phyloP scores from a whole-genome alignment of 1,284 basidiomycete species.

The Hymenochaete sp. region DNA sequence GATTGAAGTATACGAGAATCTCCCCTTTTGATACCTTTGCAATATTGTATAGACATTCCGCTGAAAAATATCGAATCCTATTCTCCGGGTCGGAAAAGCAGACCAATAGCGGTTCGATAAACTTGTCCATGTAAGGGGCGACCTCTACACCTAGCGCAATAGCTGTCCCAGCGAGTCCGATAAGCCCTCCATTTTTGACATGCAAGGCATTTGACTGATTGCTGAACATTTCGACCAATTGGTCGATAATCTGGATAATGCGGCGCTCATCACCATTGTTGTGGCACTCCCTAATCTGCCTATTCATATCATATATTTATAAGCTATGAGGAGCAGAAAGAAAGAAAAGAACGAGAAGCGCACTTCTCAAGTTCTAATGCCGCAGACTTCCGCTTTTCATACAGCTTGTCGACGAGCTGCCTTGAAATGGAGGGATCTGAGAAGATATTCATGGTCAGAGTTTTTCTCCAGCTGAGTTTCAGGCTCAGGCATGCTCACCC shows the following conservation, averaged over 20 bases:
- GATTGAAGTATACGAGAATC: conserved; percentile 95
- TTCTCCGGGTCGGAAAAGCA: conserved; percentile 96
- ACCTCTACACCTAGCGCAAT: conserved; percentile 93
- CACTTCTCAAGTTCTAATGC: conserved; percentile 95
- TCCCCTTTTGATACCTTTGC: conserved; percentile 98
- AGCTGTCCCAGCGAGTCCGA: conserved; percentile 92
- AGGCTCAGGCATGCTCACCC: too few species aligned
- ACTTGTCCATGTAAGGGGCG: conserved; percentile 88
- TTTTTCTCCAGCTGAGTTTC: too few species aligned
- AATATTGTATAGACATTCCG: conserved; percentile 98
- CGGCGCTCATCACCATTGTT: conserved; percentile 71
- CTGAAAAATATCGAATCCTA: conserved; percentile 93
- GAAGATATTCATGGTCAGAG: conserved; percentile 2
- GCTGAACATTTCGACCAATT: conserved; percentile 89
- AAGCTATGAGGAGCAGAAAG: conserved; percentile 12
- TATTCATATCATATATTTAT: conserved; percentile 24
- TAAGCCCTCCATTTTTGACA: conserved; percentile 90
- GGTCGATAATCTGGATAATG: conserved; percentile 86
- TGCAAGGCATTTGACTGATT: conserved; percentile 76
- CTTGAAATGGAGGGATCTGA: conserved; percentile 16
- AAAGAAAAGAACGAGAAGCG: too few species aligned
- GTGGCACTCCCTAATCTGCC: conserved; percentile 83
- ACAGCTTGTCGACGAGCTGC: conserved; percentile 79
- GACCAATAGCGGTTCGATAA: conserved; percentile 83
- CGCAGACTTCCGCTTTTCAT: conserved; percentile 93